Conservation (phyloP, 2,329 filamentous ascomycete species). For the Ophiostoma ulmi region DNA sequence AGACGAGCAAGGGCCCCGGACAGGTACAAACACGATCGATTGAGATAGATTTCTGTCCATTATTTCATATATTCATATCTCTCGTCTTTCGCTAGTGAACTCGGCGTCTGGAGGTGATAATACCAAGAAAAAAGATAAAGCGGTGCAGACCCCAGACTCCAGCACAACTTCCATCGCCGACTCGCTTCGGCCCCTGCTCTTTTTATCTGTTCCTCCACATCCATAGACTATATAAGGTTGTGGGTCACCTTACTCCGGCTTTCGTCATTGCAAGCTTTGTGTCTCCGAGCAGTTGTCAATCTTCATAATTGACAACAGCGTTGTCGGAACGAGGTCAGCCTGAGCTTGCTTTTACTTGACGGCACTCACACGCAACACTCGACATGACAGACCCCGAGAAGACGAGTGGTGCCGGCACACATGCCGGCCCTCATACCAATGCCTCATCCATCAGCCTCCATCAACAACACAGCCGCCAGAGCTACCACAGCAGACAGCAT, state of each 20-base stretch:
- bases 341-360: not conserved
- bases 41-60: not conserved
- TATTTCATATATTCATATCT: not conserved
- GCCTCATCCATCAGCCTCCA: constrained; percentile 3
- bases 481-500: constrained; percentile 10
- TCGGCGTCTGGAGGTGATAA: not conserved
- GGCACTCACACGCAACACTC: not conserved
- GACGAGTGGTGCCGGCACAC: not conserved
- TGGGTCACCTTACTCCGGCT: not conserved
- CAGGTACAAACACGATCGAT: not conserved
- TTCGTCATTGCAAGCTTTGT: not conserved
- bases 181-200: constrained; percentile 13
- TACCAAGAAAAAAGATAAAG: not conserved
- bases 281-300: not conserved
- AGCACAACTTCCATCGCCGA: not conserved
- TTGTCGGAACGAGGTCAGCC: not conserved
- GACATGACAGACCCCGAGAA: not conserved
- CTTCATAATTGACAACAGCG: not conserved
- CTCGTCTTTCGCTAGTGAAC: not conserved
- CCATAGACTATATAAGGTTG: not conserved
- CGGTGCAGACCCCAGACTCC: constrained; percentile 2
- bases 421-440: not conserved
- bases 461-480: constrained; percentile 1
- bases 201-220: not conserved
- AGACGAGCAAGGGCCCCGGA: not conserved